These are phyloP conservation scores for Suhomyces maxii DNA, from an alignment of 1,139 yeast species.

Conservation along the genomic window DNA sequence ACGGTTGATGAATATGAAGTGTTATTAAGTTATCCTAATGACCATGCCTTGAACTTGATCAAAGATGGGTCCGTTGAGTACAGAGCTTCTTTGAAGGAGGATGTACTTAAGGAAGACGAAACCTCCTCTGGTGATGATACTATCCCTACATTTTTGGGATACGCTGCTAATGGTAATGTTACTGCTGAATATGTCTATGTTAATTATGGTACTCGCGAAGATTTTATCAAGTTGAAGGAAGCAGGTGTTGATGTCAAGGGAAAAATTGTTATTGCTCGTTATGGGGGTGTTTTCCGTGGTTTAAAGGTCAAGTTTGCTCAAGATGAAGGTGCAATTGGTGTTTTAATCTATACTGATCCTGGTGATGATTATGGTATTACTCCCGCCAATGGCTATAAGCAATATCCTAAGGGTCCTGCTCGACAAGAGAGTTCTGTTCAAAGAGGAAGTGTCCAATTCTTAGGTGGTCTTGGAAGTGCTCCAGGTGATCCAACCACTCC, in stretches of 20 bases:
- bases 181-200: slow-evolving; percentile 46
- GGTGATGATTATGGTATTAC: slow-evolving; percentile 47
- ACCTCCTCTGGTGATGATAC: slow-evolving; percentile 53
- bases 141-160: slow-evolving; percentile 47
- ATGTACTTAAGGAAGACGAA: slow-evolving; percentile 66
- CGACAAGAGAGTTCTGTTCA: slow-evolving; percentile 46
- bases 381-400: slow-evolving; percentile 44
- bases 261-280: slow-evolving; percentile 43
- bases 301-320: slow-evolving; percentile 51
- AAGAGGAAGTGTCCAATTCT: slow-evolving; percentile 80
- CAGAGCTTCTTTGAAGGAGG: slow-evolving; percentile 70
- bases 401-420: slow-evolving; percentile 48
- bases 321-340: slow-evolving; percentile 48
- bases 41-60: slow-evolving; percentile 45
- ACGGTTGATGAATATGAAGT: slow-evolving; percentile 57
- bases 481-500: slow-evolving; percentile 95
- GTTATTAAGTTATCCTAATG: slow-evolving; percentile 53
- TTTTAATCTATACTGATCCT: slow-evolving; percentile 45
- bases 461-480: slow-evolving; percentile 55
- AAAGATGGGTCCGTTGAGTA: slow-evolving; percentile 38
- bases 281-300: slow-evolving; percentile 45
- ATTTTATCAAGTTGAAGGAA: slow-evolving; percentile 33
- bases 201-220: slow-evolving; percentile 42
- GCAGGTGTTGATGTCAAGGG: slow-evolving; percentile 41
- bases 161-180: slow-evolving; percentile 50